A percentile compares a stretch with the other conserved stretches of the same genome.
Conservation (phyloP, 2,329 filamentous ascomycete genomes). For the Claviceps africana region DNA sequence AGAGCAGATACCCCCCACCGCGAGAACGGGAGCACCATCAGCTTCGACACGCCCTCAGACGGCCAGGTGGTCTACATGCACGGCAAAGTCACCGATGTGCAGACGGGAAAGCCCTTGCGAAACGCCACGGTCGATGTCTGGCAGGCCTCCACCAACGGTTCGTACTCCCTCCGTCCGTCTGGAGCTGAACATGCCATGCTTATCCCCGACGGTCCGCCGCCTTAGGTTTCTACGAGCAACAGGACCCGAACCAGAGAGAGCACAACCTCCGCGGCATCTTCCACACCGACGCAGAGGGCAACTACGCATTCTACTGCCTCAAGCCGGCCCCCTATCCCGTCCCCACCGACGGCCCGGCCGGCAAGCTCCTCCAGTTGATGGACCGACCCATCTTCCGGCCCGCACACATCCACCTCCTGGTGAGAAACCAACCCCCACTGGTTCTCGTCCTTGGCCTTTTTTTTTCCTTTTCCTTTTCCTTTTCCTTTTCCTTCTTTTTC, state of each 20-base stretch:
- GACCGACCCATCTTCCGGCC: conserved; percentile 44
- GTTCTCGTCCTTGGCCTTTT: no score
- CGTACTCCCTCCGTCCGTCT: conserved; percentile 1
- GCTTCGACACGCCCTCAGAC: conserved; percentile 34
- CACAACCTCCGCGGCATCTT: conserved; percentile 65
- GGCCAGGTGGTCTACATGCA: conserved; percentile 48
- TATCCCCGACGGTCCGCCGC: no score
- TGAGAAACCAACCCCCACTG: no score
- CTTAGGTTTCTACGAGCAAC: conserved; percentile 54
- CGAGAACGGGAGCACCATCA: conserved; percentile 55
- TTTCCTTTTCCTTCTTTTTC: not conserved
- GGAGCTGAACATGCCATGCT: no score
- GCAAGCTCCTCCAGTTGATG: conserved; percentile 35
- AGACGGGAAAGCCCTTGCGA: conserved; percentile 49
- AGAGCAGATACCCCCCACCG: conserved; percentile 55
- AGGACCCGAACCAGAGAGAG: conserved; percentile 55
- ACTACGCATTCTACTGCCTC: conserved; percentile 48
- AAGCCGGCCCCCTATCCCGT: conserved; percentile 43
- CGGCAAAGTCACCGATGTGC: conserved; percentile 40
- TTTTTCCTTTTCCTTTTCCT: not conserved
- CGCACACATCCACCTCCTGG: conserved; percentile 47
- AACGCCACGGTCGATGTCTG: conserved; percentile 61
- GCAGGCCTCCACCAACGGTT: conserved; percentile 62
- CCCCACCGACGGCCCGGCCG: conserved; percentile 38
- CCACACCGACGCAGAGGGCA: conserved; percentile 48